Evolutionary conservation across 345 rosid species (phyloP), one percentile per base, ranked within the genome.

Genomic region (Lepidium sativum): DNA sequence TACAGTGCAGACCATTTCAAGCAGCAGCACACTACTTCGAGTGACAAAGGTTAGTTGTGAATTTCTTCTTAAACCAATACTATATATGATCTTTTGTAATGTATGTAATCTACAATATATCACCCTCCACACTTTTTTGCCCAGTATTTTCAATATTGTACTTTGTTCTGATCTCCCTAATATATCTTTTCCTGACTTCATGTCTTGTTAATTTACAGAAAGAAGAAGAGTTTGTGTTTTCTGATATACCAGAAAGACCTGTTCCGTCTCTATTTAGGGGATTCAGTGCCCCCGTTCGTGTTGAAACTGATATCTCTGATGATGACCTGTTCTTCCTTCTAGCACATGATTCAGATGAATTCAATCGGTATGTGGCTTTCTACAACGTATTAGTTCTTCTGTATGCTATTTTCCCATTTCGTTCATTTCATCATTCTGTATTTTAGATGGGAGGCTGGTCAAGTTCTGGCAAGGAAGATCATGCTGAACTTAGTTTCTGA

Each of bases 401-500:
- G 32, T 59, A 11, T 73, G 21, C 56, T 27, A 51, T 60, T 17
- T 21, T 17, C 8, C 2, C 33, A 34, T 48, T 52, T 61, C 0
- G 8, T 16, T 56, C 39, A 48, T 68, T 5, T 58, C 40, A 43
- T 38, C 17, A 60, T 60, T 70, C 54, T 62, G 12, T 51, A 60
- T 78, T 65, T 75, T 70, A 90, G 99, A 43, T 94, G 97, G 99
- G 99, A 94, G 81, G 95, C 99, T 2, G 99, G 97, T 50, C 99
- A 94, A 73, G 67, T 91, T 53, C 74, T 94, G 71, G 97, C 88
- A 40, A 82, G 96, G 80, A 86, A 94, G 77, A 82, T 91, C 71
- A 94, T 94, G 92, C 87, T 94, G 11, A 80, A 79, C 74, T 75
- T 94, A 77, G 99, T 91, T 54, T 63, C 82, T 21, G 97, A 86